Base-by-base conservation (phyloP, 2,329 filamentous ascomycete genomes). In the Colletotrichum sublineola region DNA sequence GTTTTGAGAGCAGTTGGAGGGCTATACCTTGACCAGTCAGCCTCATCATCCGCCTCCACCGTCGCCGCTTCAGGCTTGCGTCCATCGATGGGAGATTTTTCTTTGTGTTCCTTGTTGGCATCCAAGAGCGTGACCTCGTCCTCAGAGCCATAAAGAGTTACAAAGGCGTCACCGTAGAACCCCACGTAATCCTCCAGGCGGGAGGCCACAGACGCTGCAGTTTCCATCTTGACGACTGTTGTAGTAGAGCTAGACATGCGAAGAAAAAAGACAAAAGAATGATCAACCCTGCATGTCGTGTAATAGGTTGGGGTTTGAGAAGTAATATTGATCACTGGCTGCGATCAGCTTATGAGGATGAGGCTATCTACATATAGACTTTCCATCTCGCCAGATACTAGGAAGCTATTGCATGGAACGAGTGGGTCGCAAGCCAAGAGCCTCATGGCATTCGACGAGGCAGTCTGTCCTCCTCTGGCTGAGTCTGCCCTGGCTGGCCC, bases 21-120 rank as follows among this genome's bases (percentile, higher is more conserved):
- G 3, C 83, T 81, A 73, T 86, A 87, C 63, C 81, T 78, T 48
- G 79, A 82, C 85, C 87, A 88, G 75, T 86, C 83, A 44, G 83
- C 78, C 3, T 79, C 74, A 4, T 74, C 68, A 5, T 24, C 29
- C 56, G 78, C 72, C 20, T 80, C 77, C 33, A 78, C 74, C 2
- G 77, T 71, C 36, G 73, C 38, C 42, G 77, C 52, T n/a, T 75
- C 77, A n/a, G 76, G 6, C 5, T 52, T 29, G 5, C 3, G n/a
- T 24, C 31, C 76, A 24, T 53, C 68, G 5, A 71, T 2, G 12
- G 48, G 57, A 46, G 2, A 73, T 58, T 5, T 78, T 56, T 64
- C 74, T 71, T n/a, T 73, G 70, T 24, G 63, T 68, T 63, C 74
- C 76, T 77, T 24, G n/a, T 15, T 53, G 29, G n/a, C 12, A 3